These are phyloP conservation scores for Hymenoscyphus albidus DNA, from an alignment of 2,329 filamentous ascomycete species.

Conservation along the genomic window DNA sequence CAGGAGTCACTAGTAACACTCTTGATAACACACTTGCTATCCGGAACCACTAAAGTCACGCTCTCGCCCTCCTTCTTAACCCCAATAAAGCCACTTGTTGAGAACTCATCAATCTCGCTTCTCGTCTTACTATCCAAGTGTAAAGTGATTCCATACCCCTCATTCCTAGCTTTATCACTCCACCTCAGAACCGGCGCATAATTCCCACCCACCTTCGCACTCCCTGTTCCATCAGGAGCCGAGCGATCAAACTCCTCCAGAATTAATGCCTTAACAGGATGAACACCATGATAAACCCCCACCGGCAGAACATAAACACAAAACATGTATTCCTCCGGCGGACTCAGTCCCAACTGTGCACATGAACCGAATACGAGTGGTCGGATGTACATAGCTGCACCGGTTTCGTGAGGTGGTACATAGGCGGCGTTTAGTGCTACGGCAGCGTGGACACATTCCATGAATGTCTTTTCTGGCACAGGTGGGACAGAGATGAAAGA, in stretches of 20 bases:
- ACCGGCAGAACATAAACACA: constrained; percentile 86
- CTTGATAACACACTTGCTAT: constrained; percentile 82
- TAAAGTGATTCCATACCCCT: constrained; percentile 90
- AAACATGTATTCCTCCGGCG: constrained; percentile 90
- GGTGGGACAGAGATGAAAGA: constrained; percentile 78
- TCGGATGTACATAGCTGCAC: constrained; percentile 88
- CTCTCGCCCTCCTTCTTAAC: constrained; percentile 51
- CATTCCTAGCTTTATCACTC: constrained; percentile 73
- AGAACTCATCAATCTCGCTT: constrained; percentile 91
- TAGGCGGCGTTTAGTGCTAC: constrained; percentile 86
- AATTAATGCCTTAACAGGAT: constrained; percentile 82
- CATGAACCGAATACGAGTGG: constrained; percentile 84
- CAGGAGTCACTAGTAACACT: constrained; percentile 80
- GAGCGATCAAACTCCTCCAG: constrained; percentile 91
- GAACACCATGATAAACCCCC: constrained; percentile 87
- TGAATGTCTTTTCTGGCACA: constrained; percentile 72
- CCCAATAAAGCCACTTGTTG: constrained; percentile 89
- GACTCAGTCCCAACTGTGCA: constrained; percentile 79
- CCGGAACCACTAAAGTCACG: constrained; percentile 66
- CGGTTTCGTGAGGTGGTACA: constrained; percentile 84
- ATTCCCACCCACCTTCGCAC: constrained; percentile 93
- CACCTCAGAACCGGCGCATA: constrained; percentile 88
- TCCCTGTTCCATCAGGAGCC: constrained; percentile 85
- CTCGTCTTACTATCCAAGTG: constrained; percentile 84
- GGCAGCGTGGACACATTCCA: constrained; percentile 72